Evolutionary conservation across 495 filamentous ascomycete genomes (phyloP).

Genomic region (Annulohypoxylon moriforme): DNA sequence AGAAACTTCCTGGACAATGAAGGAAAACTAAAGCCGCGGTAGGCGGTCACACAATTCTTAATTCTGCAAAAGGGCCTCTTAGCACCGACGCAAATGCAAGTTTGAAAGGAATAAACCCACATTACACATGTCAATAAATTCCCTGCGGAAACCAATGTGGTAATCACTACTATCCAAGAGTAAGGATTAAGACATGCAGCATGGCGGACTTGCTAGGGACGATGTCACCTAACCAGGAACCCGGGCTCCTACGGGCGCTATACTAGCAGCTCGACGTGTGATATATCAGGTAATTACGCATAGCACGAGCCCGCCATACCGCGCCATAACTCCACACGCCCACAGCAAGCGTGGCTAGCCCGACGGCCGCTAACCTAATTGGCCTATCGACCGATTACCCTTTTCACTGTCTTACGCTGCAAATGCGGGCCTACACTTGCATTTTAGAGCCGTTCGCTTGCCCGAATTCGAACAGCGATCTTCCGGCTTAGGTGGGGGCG

Average conservation of each 20-base stretch:
- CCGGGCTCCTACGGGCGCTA: constrained; percentile 11
- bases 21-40: neutral
- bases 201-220: constrained; percentile 18
- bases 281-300: constrained; percentile 16
- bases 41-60: neutral
- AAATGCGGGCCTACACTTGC: neutral
- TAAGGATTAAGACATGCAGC: constrained; percentile 7
- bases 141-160: neutral
- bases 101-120: neutral
- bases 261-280: constrained; percentile 4
- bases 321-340: too few relatives aligned
- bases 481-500: neutral
- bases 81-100: neutral
- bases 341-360: neutral
- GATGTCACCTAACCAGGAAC: constrained; percentile 18
- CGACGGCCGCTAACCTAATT: constrained; percentile 6
- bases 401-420: neutral
- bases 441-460: constrained; percentile 11
- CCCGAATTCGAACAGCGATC: constrained; percentile 9
- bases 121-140: neutral
- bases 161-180: neutral
- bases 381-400: constrained; percentile 3
- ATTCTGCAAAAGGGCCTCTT: neutral
- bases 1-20: neutral
- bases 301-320: neutral